Evolutionary conservation across 257 asterid species (phyloP).

Genomic region (Henckelia pumila): DNA sequence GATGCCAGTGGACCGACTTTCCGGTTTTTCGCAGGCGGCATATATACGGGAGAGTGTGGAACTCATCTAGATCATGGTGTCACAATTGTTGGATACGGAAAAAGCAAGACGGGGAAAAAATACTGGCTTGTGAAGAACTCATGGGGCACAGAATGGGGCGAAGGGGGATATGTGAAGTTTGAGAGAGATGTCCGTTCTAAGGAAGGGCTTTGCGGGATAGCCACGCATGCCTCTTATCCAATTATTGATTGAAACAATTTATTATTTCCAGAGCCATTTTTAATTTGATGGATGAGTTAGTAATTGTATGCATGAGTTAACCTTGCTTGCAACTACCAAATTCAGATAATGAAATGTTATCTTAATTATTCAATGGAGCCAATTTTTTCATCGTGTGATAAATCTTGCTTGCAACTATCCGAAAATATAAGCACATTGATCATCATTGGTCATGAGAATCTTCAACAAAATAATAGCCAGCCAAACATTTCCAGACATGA

Average conservation of each 20-base stretch:
- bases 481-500: too few species aligned
- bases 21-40: slow-evolving; percentile 20
- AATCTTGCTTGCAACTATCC: too few species aligned
- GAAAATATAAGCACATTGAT: too few species aligned
- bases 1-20: slow-evolving; percentile 13
- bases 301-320: too few species aligned
- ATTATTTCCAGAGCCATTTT: too few species aligned
- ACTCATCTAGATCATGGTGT: slow-evolving; percentile 28
- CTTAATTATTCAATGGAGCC: too few species aligned
- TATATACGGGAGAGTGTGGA: slow-evolving; percentile 26
- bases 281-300: too few species aligned
- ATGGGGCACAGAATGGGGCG: slow-evolving; percentile 38
- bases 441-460: too few species aligned
- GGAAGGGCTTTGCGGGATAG: slow-evolving; percentile 40
- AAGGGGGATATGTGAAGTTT: slow-evolving; percentile 31
- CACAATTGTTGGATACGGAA: slow-evolving; percentile 25
- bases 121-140: slow-evolving; percentile 44
- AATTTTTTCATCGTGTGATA: too few species aligned
- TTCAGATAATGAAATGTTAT: too few species aligned
- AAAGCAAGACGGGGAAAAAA: slow-evolving; percentile 24
- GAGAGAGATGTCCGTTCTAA: slow-evolving; percentile 25
- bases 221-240: slow-evolving; percentile 29
- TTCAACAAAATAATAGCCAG: too few species aligned
- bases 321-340: too few species aligned
- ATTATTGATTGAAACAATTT: slow-evolving; percentile 20